phyloP scores from a whole-genome alignment of 2,329 filamentous ascomycete species.

The Ceratocystis alfenasii region DNA sequence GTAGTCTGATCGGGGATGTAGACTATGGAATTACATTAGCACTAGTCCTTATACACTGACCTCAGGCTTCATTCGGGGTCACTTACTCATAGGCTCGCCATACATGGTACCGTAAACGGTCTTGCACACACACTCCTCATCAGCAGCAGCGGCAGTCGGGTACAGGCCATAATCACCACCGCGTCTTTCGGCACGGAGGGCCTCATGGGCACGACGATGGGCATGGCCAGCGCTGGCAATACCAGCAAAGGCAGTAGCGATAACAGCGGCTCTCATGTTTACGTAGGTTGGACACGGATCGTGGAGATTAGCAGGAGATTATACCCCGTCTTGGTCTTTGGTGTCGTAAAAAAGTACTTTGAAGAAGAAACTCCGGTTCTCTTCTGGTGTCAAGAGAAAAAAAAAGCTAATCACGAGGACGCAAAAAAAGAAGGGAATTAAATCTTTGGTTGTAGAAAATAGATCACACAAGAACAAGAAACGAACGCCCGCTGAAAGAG shows the following conservation, averaged over 20 bases:
- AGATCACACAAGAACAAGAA: conserved; percentile 28
- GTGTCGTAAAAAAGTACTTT: conserved; percentile 27
- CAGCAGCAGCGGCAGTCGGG: conserved; percentile 27
- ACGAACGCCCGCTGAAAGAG: conserved; percentile 79
- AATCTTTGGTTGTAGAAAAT: conserved; percentile 2
- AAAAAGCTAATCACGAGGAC: conserved; percentile 22
- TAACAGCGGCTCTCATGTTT: conserved; percentile 62
- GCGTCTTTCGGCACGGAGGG: conserved; percentile 11
- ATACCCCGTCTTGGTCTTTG: conserved; percentile 26
- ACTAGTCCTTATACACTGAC: neutral
- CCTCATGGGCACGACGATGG: conserved; percentile 26
- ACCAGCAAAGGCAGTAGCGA: conserved; percentile 47
- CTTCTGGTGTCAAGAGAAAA: conserved; percentile 24
- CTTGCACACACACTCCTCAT: conserved; percentile 53
- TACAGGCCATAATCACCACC: conserved; percentile 30
- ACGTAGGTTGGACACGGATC: neutral
- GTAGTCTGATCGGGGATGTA: conserved; percentile 22
- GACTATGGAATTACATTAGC: neutral
- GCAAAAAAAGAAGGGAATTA: conserved; percentile 6
- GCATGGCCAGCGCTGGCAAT: conserved; percentile 39
- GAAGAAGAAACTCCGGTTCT: conserved; percentile 20
- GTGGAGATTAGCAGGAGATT: conserved; percentile 30
- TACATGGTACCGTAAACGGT: conserved; percentile 62
- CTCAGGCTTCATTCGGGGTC: neutral
- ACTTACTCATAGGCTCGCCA: conserved; percentile 54